Evolutionary conservation across 2,329 filamentous ascomycete genomes (phyloP), one percentile per base, ranked within the genome.

Genomic region (Ampelomyces quisqualis): DNA sequence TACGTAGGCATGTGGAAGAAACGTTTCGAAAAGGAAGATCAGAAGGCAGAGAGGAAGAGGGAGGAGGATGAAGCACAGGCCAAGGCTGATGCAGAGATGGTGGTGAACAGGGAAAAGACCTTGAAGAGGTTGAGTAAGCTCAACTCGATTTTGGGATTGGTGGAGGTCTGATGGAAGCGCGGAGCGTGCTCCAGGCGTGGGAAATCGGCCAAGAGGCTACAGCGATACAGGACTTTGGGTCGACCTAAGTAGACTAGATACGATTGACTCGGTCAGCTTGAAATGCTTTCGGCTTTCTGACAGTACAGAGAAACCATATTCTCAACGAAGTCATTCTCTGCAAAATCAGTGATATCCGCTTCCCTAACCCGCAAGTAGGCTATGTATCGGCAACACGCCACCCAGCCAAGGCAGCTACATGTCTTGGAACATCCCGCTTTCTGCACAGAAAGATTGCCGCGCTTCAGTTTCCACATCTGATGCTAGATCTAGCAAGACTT

Each of bases 1-100:
- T 58, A 47, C 20, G 23, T 51, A 4, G 56, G 56, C 1, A 58
- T 57, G 53, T 62, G 56, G 55, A 55, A 34, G 37, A 51, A 36
- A 34, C 45, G 40, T 34, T 54, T 57, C 4, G 50, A 53, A 34
- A 59, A 55, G 27, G 56, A 58, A 33, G 50, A 51, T 33, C 33
- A 22, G 36, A 49, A 50, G 38, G 35, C 5, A 14, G 38, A 15
- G 14, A 43, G 38, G 36, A 39, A 17, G 32, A 27, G 15, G 40
- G 27, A 19, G 21, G 21, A 30, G 18, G 17, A 27, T 14, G 20
- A 24, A 24, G 24, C 8, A 5, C 28, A 36, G 15, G 23, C 17
- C 14, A 41, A 41, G 28, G 43, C 28, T 27, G 34, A 39, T 15
- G 36, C 46, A 34, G 10, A 35, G 30, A 32, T 24, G 20, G 28